phyloP scores from a whole-genome alignment of 2,329 filamentous ascomycete species.

The Talaromyces pinophilus region DNA sequence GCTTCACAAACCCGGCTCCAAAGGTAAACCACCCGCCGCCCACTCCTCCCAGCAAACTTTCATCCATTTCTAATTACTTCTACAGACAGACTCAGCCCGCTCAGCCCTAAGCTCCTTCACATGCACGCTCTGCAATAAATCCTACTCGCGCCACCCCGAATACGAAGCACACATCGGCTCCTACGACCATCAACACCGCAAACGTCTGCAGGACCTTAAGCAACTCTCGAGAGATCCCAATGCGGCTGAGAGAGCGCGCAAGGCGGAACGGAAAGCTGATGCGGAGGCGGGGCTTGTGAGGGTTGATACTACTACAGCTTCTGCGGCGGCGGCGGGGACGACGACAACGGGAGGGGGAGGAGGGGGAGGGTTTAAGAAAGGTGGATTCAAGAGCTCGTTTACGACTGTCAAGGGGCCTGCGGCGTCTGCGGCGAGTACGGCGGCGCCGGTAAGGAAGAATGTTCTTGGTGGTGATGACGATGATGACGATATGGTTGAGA shows the following conservation, averaged over 20 bases:
- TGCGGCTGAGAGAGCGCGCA: slow-evolving; percentile 45
- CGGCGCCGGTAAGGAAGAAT: slow-evolving; percentile 41
- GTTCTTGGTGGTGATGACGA: slow-evolving; percentile 47
- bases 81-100: slow-evolving; percentile 62
- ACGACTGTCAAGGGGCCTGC: slow-evolving; percentile 52
- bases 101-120: slow-evolving; percentile 79
- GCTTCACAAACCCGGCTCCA: slow-evolving; percentile 50
- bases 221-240: slow-evolving; percentile 48
- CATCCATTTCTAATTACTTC: not conserved
- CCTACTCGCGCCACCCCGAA: slow-evolving; percentile 92
- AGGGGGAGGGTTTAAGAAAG: slow-evolving; percentile 67
- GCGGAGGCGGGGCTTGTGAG: slow-evolving; percentile 44
- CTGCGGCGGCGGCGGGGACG: not conserved
- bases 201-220: slow-evolving; percentile 56
- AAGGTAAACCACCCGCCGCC: slow-evolving; percentile 35
- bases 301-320: slow-evolving; percentile 29
- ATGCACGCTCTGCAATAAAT: slow-evolving; percentile 86
- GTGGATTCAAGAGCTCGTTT: slow-evolving; percentile 79
- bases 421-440: slow-evolving; percentile 27
- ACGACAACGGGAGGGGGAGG: slow-evolving; percentile 32
- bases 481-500: slow-evolving; percentile 28
- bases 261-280: slow-evolving; percentile 46
- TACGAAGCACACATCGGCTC: slow-evolving; percentile 92
- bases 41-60: not conserved
- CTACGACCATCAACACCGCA: slow-evolving; percentile 94